Percentiles rank a stretch among this genome's conserved stretches.
phyloP scores from a whole-genome alignment of 495 filamentous ascomycete genomes.

The Mycothermus thermophilus region DNA sequence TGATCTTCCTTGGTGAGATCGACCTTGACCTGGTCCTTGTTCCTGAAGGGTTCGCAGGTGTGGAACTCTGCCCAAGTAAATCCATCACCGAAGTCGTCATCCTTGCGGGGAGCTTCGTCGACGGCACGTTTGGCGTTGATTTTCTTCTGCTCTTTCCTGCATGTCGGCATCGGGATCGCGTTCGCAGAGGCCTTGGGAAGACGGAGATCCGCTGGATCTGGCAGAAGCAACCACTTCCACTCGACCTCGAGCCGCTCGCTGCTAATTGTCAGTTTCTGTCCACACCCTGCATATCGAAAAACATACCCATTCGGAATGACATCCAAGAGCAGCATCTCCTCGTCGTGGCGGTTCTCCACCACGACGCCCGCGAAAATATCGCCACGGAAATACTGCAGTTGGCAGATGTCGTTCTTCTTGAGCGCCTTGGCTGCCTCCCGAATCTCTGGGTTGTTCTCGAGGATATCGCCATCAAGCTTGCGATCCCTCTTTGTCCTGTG shows the following conservation, averaged over 20 bases:
- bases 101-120: constrained; percentile 50
- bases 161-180: constrained; percentile 42
- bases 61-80: constrained; percentile 77
- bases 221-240: constrained; percentile 61
- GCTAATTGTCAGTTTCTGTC: constrained; percentile 19
- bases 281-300: constrained; percentile 7
- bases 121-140: constrained; percentile 42
- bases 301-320: constrained; percentile 79
- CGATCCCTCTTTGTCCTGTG: constrained; percentile 78
- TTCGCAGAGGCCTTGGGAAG: constrained; percentile 49
- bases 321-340: constrained; percentile 63
- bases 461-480: constrained; percentile 44
- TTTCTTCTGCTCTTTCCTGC: constrained; percentile 38
- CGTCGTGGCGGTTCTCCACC: constrained; percentile 67
- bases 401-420: constrained; percentile 62
- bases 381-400: constrained; percentile 69
- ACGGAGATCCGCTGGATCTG: constrained; percentile 49
- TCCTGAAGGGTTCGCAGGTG: constrained; percentile 35
- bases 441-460: constrained; percentile 61
- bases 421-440: constrained; percentile 53
- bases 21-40: constrained; percentile 37
- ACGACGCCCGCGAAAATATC: constrained; percentile 89
- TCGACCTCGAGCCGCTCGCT: constrained; percentile 58
- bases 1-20: constrained; percentile 55
- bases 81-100: constrained; percentile 54